Evolutionary conservation across 179 eudicot species (phyloP).

Genomic region (Nepenthes alata): DNA sequence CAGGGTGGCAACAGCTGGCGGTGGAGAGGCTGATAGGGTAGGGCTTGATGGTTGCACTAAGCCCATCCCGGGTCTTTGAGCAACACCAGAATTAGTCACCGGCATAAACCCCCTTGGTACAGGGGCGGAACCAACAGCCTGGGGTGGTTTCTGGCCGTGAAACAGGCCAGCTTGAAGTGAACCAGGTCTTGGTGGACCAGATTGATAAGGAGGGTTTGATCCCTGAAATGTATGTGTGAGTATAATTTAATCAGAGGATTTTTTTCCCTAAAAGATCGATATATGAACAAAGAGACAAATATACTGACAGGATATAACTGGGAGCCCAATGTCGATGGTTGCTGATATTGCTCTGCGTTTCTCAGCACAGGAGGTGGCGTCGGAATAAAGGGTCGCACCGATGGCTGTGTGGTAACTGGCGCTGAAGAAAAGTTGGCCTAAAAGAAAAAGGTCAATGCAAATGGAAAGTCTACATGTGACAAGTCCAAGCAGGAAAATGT

Average conservation of each 20-base stretch:
- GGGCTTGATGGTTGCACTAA: constrained; percentile 65
- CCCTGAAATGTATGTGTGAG: constrained; percentile 34
- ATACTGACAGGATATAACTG: constrained; percentile 68
- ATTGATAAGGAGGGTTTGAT: constrained; percentile 43
- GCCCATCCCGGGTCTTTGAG: constrained; percentile 55
- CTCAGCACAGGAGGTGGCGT: constrained; percentile 48
- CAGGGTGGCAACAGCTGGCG: constrained; percentile 49
- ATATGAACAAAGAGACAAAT: background rate
- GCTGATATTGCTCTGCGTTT: constrained; percentile 85
- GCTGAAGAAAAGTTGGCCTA: constrained; percentile 56
- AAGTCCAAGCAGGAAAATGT: background rate
- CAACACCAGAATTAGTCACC: constrained; percentile 33
- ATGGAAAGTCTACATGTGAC: constrained; percentile 2
- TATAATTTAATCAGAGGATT: background rate
- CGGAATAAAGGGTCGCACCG: constrained; percentile 66
- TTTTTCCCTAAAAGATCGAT: background rate
- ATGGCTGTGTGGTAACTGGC: constrained; percentile 47
- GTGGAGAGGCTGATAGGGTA: constrained; percentile 42
- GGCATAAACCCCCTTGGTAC: constrained; percentile 66
- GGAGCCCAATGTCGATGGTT: constrained; percentile 63
- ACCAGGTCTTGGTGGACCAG: constrained; percentile 45
- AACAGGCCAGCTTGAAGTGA: constrained; percentile 43
- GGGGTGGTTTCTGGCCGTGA: constrained; percentile 56
- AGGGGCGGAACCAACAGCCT: constrained; percentile 41
- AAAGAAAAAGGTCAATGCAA: background rate